Evolutionary conservation across 2,329 filamentous ascomycete species (phyloP).

Genomic region (Pseudocercospora ulei): DNA sequence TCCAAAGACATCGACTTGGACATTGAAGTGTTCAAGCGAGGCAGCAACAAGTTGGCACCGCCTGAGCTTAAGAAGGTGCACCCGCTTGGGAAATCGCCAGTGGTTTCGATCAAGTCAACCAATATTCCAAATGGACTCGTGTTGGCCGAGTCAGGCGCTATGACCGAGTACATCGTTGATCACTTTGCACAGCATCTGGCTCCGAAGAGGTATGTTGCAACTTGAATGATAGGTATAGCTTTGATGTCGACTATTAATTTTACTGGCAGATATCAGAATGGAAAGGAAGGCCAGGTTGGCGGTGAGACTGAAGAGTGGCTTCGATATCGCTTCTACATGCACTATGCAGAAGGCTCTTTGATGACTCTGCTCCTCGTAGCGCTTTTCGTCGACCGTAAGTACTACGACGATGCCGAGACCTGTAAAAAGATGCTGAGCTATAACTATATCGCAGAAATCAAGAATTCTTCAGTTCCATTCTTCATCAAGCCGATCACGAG

Average conservation of each 20-base stretch:
- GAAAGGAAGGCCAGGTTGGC: slow-evolving; percentile 47
- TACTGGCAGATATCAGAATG: slow-evolving; percentile 39
- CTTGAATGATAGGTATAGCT: neutral
- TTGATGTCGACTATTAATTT: neutral
- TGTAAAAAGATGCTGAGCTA: no score
- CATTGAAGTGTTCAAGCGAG: slow-evolving; percentile 67
- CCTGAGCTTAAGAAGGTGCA: slow-evolving; percentile 67
- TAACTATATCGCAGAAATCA: slow-evolving; percentile 27
- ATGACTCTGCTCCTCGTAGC: slow-evolving; percentile 61
- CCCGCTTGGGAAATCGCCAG: slow-evolving; percentile 76
- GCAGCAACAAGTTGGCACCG: slow-evolving; percentile 57
- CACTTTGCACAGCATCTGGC: slow-evolving; percentile 48
- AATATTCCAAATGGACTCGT: slow-evolving; percentile 45
- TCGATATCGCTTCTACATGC: slow-evolving; percentile 60
- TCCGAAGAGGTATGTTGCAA: slow-evolving; percentile 36
- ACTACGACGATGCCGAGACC: no score
- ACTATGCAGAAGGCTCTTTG: slow-evolving; percentile 76
- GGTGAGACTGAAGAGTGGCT: slow-evolving; percentile 53
- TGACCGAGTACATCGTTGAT: slow-evolving; percentile 72
- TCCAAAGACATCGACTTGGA: slow-evolving; percentile 64
- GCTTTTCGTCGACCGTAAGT: slow-evolving; percentile 51
- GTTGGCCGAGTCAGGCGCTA: slow-evolving; percentile 71
- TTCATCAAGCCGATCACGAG: slow-evolving; percentile 57
- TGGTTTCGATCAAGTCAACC: slow-evolving; percentile 55
- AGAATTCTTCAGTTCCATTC: slow-evolving; percentile 52